These are phyloP conservation scores for Cicer chorassanicum DNA, from an alignment of 306 rosid genomes.

Conservation along the genomic window DNA sequence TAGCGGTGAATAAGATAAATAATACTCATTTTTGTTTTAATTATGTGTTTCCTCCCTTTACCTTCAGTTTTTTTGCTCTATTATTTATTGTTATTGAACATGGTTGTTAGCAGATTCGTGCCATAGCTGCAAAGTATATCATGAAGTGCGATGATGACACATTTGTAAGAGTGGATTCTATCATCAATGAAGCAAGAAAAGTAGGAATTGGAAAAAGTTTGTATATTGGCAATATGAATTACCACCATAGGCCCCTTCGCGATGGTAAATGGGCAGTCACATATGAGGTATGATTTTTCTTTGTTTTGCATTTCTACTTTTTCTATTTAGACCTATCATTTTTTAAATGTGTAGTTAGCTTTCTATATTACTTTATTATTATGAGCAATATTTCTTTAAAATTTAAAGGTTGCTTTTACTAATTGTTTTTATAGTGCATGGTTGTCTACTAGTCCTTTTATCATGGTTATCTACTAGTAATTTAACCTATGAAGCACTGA, in stretches of 20 bases:
- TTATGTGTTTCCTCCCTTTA: slow-evolving; percentile 10
- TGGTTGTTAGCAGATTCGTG: slow-evolving; percentile 59
- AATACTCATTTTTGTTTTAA: neutral
- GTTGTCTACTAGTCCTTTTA: too few species aligned
- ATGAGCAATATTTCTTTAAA: too few species aligned
- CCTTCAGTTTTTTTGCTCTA: neutral
- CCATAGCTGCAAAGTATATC: slow-evolving; percentile 70
- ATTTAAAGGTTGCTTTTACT: too few species aligned
- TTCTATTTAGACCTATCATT: neutral
- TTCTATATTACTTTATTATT: too few species aligned
- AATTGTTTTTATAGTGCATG: too few species aligned
- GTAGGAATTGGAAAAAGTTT: slow-evolving; percentile 59
- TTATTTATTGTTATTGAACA: slow-evolving; percentile 20
- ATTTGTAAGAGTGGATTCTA: slow-evolving; percentile 84
- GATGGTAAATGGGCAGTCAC: slow-evolving; percentile 99
- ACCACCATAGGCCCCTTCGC: slow-evolving; percentile 60
- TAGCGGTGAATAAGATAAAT: slow-evolving; percentile 27
- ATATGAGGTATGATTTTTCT: slow-evolving; percentile 65
- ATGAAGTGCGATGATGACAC: slow-evolving; percentile 98
- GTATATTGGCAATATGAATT: slow-evolving; percentile 89
- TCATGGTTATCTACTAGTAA: too few species aligned
- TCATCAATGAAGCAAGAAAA: slow-evolving; percentile 67
- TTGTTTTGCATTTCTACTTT: slow-evolving; percentile 6
- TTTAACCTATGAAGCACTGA: too few species aligned
- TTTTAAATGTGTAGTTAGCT: too few species aligned